phyloP scores from a whole-genome alignment of 495 filamentous ascomycete species.

The Bacidia rubella region DNA sequence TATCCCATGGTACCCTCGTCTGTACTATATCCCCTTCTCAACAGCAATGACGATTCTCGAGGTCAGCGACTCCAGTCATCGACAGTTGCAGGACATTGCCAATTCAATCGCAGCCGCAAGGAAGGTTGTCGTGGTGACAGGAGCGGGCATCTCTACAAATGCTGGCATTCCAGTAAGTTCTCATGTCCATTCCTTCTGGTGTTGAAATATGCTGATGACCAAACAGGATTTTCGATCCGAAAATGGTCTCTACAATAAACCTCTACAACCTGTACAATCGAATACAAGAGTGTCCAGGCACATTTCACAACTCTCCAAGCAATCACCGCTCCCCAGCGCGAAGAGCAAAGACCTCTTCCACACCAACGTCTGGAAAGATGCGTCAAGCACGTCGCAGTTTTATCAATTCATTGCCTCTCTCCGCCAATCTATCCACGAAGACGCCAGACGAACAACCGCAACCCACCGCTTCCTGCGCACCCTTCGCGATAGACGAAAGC shows the following conservation, averaged over 20 bases:
- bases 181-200: background rate
- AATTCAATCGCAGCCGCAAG: constrained; percentile 43
- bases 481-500: constrained; percentile 45
- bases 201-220: constrained; percentile 4
- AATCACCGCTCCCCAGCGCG: constrained; percentile 31
- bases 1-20: too few species aligned
- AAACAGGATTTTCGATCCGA: constrained; percentile 56
- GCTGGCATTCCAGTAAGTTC: constrained; percentile 53
- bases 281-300: background rate
- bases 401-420: constrained; percentile 53
- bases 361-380: constrained; percentile 49
- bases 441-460: constrained; percentile 38
- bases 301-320: background rate
- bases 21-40: too few species aligned
- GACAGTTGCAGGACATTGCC: constrained; percentile 46
- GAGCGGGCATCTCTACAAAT: constrained; percentile 60
- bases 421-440: constrained; percentile 37
- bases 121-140: constrained; percentile 54
- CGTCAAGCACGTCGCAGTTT: constrained; percentile 48
- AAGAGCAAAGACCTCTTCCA: constrained; percentile 58
- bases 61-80: constrained; percentile 24
- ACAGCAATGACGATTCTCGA: constrained; percentile 15
- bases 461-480: constrained; percentile 51
- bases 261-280: constrained; percentile 50
- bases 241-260: constrained; percentile 52